These are phyloP conservation scores for Clavariopsis aquatica DNA, from an alignment of 495 filamentous ascomycete genomes.

Conservation along the genomic window DNA sequence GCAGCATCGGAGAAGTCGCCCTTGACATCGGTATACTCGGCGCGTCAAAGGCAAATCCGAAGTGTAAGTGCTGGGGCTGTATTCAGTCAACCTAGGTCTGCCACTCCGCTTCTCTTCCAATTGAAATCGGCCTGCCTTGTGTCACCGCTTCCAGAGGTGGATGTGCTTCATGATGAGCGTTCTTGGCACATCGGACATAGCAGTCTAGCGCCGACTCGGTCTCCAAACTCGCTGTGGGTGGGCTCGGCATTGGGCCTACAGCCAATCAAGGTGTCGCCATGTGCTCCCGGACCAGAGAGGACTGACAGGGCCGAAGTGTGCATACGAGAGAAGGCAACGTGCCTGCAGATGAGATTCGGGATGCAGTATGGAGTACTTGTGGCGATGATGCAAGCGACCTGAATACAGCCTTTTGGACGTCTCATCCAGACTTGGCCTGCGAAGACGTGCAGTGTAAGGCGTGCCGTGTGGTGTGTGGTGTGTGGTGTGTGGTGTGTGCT, in stretches of 20 bases:
- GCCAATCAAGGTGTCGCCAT: not conserved
- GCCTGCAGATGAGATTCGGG: not conserved
- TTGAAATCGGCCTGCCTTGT: not conserved
- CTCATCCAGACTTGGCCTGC: too few relatives aligned
- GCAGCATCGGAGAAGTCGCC: too few relatives aligned
- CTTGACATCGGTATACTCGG: too few relatives aligned
- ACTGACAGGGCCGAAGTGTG: constrained; percentile 17
- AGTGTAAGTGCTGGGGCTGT: too few relatives aligned
- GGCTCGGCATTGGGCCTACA: too few relatives aligned
- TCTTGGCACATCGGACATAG: not conserved
- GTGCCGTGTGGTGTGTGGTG: too few relatives aligned
- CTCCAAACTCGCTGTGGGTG: too few relatives aligned
- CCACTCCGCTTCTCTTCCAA: not conserved
- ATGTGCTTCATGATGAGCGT: not conserved
- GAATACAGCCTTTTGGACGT: too few relatives aligned
- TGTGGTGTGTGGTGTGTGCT: too few relatives aligned
- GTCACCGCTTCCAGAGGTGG: not conserved
- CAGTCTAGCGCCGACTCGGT: not conserved
- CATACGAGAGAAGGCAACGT: constrained; percentile 21
- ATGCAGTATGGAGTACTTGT: not conserved
- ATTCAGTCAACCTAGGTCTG: not conserved
- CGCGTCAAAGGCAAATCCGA: too few relatives aligned
- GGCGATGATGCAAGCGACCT: too few relatives aligned
- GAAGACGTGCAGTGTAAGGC: too few relatives aligned
- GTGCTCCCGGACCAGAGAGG: not conserved